Conservation (phyloP, 371 early-diverging fungal species). For the Gilbertella persicaria region DNA sequence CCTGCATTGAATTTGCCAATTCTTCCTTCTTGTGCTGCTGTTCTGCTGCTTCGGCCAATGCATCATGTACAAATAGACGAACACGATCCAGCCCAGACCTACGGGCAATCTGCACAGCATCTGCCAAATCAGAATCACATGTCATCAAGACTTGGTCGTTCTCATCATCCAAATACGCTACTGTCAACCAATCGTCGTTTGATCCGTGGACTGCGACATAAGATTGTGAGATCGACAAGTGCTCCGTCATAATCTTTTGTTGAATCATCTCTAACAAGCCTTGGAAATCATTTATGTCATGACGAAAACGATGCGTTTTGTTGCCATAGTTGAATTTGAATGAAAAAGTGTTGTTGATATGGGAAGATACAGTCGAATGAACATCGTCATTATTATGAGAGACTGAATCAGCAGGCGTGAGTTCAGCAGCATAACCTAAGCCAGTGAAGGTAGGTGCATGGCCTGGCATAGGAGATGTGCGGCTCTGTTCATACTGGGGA, state of each 20-base stretch:
- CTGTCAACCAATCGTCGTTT: conserved; percentile 49
- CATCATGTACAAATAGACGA: conserved; percentile 58
- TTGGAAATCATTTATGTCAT: conserved; percentile 51
- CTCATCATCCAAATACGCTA: conserved; percentile 88
- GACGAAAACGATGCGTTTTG: conserved; percentile 76
- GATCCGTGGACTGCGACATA: conserved; percentile 12
- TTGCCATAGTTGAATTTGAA: conserved; percentile 76
- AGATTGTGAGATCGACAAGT: conserved; percentile 30
- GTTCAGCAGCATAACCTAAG: conserved; percentile 35
- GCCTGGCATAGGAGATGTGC: conserved; percentile 25
- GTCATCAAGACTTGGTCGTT: conserved; percentile 80
- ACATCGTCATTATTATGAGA: conserved; percentile 35
- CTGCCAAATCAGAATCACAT: conserved; percentile 73
- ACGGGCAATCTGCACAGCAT: conserved; percentile 78
- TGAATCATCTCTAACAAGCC: conserved; percentile 52
- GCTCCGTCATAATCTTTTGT: conserved; percentile 33
- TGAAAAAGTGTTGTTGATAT: conserved; percentile 48
- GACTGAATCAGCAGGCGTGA: conserved; percentile 33
- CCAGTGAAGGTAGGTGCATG: conserved; percentile 28
- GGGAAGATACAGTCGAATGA: conserved; percentile 27
- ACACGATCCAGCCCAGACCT: conserved; percentile 75
- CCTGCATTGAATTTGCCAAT: neutral
- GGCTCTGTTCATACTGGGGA: conserved; percentile 10
- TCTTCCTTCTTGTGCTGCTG: conserved; percentile 11
- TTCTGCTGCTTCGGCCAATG: conserved; percentile 16